These are phyloP conservation scores for Pythium scleroteichum DNA, from an alignment of 352 stramenopile species.

Conservation along the genomic window DNA sequence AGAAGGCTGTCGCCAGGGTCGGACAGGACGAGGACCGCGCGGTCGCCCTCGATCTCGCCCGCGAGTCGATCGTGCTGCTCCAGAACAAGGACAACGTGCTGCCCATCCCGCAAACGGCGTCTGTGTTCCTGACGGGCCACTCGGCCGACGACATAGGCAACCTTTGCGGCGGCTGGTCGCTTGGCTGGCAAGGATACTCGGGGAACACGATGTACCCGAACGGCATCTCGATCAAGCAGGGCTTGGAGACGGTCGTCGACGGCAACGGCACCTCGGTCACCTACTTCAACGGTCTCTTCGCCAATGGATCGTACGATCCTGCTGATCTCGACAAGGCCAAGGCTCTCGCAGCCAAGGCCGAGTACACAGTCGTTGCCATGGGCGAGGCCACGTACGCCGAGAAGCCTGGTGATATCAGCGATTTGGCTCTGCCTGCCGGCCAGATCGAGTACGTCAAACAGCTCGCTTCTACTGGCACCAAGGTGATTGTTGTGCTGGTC, in stretches of 20 bases:
- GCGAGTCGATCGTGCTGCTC: slow-evolving; percentile 65
- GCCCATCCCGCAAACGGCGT: slow-evolving; percentile 35
- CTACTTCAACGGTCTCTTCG: slow-evolving; percentile 58
- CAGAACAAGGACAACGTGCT: slow-evolving; percentile 79
- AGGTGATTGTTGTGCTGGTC: slow-evolving; percentile 81
- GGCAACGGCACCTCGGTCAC: slow-evolving; percentile 27
- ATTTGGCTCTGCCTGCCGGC: slow-evolving; percentile 59
- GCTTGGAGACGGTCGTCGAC: slow-evolving; percentile 40
- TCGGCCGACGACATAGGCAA: slow-evolving; percentile 70
- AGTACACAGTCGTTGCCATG: slow-evolving; percentile 78
- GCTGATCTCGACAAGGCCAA: slow-evolving; percentile 58
- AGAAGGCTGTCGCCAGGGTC: slow-evolving; percentile 33
- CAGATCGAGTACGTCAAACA: slow-evolving; percentile 76
- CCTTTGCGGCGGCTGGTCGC: slow-evolving; percentile 79
- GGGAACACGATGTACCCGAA: slow-evolving; percentile 65
- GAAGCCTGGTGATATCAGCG: slow-evolving; percentile 85
- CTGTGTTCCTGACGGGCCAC: slow-evolving; percentile 74
- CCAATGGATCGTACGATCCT: slow-evolving; percentile 52
- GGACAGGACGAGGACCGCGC: slow-evolving; percentile 22
- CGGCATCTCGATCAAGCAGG: slow-evolving; percentile 60
- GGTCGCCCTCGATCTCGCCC: slow-evolving; percentile 26
- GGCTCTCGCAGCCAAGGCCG: slow-evolving; percentile 39
- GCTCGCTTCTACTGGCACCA: slow-evolving; percentile 63
- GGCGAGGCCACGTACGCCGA: slow-evolving; percentile 82
- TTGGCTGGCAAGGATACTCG: slow-evolving; percentile 84